These are phyloP conservation scores for Elsinoe fawcettii DNA, from an alignment of 2,329 filamentous ascomycete species.

Conservation along the genomic window DNA sequence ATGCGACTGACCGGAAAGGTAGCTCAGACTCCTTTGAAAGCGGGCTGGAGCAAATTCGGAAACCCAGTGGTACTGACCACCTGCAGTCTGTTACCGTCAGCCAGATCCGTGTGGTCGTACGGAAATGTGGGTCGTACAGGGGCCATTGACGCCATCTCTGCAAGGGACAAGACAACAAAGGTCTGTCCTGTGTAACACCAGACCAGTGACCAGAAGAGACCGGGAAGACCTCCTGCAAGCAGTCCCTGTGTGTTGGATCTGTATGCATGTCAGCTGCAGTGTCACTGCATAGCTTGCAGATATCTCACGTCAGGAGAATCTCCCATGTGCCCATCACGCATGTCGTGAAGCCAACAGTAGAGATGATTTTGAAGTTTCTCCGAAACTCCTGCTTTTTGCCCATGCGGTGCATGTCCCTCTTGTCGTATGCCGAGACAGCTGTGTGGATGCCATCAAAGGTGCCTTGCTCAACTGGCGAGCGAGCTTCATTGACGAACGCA, in stretches of 20 bases:
- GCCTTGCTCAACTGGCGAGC: not conserved
- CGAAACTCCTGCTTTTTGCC: constrained; percentile 44
- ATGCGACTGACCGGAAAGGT: constrained; percentile 30
- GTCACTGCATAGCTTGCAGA: not conserved
- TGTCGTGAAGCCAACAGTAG: constrained; percentile 41
- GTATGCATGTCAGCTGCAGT: constrained; percentile 6
- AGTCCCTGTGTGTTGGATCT: constrained; percentile 21
- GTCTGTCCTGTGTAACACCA: constrained; percentile 24
- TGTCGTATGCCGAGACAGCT: constrained; percentile 5
- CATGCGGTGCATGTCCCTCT: constrained; percentile 40
- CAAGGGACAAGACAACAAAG: constrained; percentile 23
- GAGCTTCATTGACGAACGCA: not conserved
- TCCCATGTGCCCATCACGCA: constrained; percentile 44
- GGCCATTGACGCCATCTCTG: constrained; percentile 31
- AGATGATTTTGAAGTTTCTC: constrained; percentile 41
- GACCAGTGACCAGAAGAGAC: constrained; percentile 25
- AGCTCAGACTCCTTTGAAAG: constrained; percentile 38
- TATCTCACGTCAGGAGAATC: not conserved
- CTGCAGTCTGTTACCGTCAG: constrained; percentile 18
- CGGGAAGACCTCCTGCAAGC: constrained; percentile 24
- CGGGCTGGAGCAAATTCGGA: constrained; percentile 25
- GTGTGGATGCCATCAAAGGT: constrained; percentile 12
- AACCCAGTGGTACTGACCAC: constrained; percentile 28
- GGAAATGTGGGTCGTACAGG: constrained; percentile 18
- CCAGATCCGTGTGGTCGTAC: no score